Evolutionary conservation across 805 yeast species (phyloP).

Genomic region (Wickerhamia fluorescens): DNA sequence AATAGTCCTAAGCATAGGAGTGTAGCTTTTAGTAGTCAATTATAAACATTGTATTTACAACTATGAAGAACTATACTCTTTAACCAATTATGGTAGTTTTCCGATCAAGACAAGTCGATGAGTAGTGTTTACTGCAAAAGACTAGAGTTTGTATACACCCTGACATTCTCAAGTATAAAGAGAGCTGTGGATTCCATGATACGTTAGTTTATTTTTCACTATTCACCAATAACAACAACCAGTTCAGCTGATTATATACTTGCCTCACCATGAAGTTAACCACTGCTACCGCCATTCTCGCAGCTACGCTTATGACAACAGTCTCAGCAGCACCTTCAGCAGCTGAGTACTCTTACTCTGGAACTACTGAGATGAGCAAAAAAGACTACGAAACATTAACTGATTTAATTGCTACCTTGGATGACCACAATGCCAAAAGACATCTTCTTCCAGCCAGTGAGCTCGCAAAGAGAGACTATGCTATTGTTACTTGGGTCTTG

Average conservation of each 20-base stretch:
- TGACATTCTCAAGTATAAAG: too few species aligned
- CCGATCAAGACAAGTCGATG: too few species aligned
- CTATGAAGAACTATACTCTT: too few species aligned
- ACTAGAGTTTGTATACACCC: too few species aligned
- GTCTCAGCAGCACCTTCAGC: constrained; percentile 20
- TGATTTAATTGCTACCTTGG: constrained; percentile 20
- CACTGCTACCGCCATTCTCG: constrained; percentile 6
- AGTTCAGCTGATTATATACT: too few species aligned
- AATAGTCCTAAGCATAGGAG: too few species aligned
- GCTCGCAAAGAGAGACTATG: constrained; percentile 29
- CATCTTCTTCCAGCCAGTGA: constrained; percentile 14
- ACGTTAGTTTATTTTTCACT: too few species aligned
- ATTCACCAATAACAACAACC: constrained; percentile 1
- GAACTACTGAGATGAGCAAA: constrained; percentile 13
- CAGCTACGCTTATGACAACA: constrained; percentile 5
- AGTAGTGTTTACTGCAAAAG: too few species aligned
- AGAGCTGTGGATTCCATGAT: too few species aligned
- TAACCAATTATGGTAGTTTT: too few species aligned
- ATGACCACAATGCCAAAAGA: constrained; percentile 26
- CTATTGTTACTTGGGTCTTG: constrained; percentile 35
- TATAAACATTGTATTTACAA: too few species aligned
- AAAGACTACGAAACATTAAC: constrained; percentile 16
- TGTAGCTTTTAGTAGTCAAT: too few species aligned
- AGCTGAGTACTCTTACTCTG: constrained; percentile 6
- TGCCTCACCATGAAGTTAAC: constrained; percentile 10